Evolutionary conservation across 2,329 filamentous ascomycete species (phyloP).

Genomic region (Nemania sp.): DNA sequence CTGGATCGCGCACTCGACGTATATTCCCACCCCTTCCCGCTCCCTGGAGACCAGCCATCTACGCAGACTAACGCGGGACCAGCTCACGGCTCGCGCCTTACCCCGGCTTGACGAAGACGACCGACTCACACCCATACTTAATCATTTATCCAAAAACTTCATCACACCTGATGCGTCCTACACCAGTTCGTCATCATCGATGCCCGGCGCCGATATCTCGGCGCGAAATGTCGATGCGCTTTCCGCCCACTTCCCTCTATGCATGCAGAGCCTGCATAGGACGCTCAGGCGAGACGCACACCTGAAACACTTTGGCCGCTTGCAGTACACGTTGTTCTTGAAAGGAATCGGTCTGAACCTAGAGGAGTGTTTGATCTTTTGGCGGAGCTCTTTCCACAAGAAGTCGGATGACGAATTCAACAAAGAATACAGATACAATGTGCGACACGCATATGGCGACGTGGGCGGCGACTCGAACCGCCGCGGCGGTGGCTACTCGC

Average conservation of each 20-base stretch:
- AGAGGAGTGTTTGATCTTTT: conserved; percentile 92
- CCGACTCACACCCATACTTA: conserved; percentile 70
- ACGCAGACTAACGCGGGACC: conserved; percentile 14
- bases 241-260: conserved; percentile 82
- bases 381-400: conserved; percentile 83
- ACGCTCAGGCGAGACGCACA: conserved; percentile 86
- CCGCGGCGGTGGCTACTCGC: conserved; percentile 83
- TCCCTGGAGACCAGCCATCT: not conserved
- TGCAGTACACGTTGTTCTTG: conserved; percentile 95
- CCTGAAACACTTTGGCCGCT: conserved; percentile 87
- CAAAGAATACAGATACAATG: conserved; percentile 96
- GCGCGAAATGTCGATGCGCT: conserved; percentile 80
- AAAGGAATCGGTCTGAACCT: conserved; percentile 92
- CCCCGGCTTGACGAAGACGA: conserved; percentile 96
- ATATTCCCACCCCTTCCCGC: conserved; percentile 36
- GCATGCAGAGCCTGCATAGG: conserved; percentile 90
- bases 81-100: conserved; percentile 87
- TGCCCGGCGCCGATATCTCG: conserved; percentile 74
- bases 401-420: conserved; percentile 94
- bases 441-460: conserved; percentile 93
- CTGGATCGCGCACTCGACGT: conserved; percentile 85
- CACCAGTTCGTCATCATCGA: conserved; percentile 64
- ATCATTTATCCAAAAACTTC: conserved; percentile 93
- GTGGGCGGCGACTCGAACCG: conserved; percentile 91
- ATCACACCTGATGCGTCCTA: conserved; percentile 87